These are phyloP conservation scores for Neofusicoccum kwambonambiense DNA, from an alignment of 2,329 filamentous ascomycete species.

Conservation along the genomic window DNA sequence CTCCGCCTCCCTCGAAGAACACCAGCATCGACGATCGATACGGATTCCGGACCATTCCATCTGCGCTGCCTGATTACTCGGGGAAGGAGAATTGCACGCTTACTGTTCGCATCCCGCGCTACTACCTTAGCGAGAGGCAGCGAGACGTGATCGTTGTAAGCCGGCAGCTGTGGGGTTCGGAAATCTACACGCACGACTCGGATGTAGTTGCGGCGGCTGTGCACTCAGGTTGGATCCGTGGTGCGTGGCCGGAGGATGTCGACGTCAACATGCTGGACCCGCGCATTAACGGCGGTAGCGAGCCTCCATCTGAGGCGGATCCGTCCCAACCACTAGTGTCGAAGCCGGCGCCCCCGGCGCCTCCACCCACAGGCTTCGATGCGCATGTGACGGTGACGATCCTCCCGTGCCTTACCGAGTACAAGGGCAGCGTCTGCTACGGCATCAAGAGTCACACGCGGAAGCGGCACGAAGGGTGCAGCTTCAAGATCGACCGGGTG, in stretches of 20 bases:
- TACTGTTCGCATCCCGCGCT: conserved; percentile 80
- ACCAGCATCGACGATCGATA: conserved; percentile 52
- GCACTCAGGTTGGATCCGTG: conserved; percentile 87
- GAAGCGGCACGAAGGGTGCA: conserved; percentile 77
- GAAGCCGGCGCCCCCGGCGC: conserved; percentile 54
- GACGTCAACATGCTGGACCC: conserved; percentile 66
- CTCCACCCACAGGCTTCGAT: conserved; percentile 68
- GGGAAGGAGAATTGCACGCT: conserved; percentile 82
- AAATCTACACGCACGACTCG: conserved; percentile 93
- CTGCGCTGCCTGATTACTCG: conserved; percentile 69
- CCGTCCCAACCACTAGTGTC: conserved; percentile 43
- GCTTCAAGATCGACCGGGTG: conserved; percentile 78
- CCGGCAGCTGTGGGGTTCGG: conserved; percentile 85
- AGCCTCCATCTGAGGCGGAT: conserved; percentile 37
- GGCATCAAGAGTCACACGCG: conserved; percentile 82
- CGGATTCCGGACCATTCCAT: conserved; percentile 61
- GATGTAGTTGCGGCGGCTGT: conserved; percentile 91
- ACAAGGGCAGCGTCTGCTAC: conserved; percentile 71
- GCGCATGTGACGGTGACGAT: conserved; percentile 85
- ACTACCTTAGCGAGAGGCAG: conserved; percentile 67
- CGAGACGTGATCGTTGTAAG: conserved; percentile 82
- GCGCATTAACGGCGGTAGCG: conserved; percentile 47
- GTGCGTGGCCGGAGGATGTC: conserved; percentile 79
- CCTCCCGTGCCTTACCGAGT: conserved; percentile 74
- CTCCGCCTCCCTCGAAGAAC: conserved; percentile 41